Conservation (phyloP, 306 rosid species). For the Myrica gale region DNA sequence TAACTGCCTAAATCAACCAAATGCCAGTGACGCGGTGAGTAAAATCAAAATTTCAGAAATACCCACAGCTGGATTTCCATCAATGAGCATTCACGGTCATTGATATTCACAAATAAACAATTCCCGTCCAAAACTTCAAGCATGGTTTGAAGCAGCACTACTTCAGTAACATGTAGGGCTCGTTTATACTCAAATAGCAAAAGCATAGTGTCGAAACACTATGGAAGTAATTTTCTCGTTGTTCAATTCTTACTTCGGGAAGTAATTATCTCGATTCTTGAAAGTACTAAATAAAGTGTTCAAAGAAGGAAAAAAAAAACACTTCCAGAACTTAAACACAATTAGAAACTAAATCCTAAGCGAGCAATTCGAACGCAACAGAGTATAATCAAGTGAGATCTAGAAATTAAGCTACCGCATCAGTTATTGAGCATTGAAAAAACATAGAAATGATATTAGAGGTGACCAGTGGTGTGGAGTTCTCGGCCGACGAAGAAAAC, state of each 20-base stretch:
- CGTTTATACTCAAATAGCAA: not conserved
- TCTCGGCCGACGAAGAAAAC: constrained; percentile 69
- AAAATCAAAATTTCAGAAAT: not conserved
- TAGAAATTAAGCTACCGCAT: not conserved
- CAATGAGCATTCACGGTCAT: not conserved
- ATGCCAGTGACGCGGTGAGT: not conserved
- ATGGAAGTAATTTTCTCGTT: not conserved
- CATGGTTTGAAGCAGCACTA: not conserved
- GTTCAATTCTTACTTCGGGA: not conserved
- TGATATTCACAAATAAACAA: not conserved
- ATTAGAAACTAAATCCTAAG: not conserved
- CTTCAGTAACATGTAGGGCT: not conserved
- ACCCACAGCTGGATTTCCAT: not conserved
- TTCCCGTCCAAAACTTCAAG: not conserved
- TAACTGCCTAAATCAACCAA: not conserved
- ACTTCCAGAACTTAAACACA: not conserved
- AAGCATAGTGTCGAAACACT: not conserved
- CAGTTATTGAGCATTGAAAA: not conserved
- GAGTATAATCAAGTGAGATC: not conserved
- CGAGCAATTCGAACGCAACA: not conserved
- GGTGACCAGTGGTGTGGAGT: constrained; percentile 50
- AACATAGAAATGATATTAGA: constrained; percentile 4
- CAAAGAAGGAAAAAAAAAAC: not conserved
- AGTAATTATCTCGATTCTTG: not conserved
- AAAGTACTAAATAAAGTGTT: not conserved